Conservation (phyloP, 768 basidiomycete species). For the Tulasnella sp. region DNA sequence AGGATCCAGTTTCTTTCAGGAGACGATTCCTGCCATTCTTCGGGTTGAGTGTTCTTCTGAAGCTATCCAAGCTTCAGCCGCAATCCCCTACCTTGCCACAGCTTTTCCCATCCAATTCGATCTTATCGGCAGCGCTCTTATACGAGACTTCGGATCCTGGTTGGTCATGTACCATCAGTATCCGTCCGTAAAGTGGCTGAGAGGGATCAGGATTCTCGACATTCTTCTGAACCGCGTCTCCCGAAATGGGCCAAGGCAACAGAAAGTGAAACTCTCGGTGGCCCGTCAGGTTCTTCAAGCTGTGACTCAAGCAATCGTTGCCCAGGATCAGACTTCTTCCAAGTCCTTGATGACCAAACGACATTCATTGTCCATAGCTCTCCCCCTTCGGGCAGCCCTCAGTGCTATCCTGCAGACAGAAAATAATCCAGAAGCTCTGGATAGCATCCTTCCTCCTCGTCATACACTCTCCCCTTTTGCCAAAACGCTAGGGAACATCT, state of each 20-base stretch:
- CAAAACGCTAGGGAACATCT: too few species aligned
- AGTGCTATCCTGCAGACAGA: too few species aligned
- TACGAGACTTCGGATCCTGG: neutral
- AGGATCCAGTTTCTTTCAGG: neutral
- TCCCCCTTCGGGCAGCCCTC: too few species aligned
- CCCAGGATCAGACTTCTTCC: too few species aligned
- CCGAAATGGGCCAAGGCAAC: neutral
- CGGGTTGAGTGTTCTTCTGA: neutral
- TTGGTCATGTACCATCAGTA: neutral
- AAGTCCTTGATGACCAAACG: too few species aligned
- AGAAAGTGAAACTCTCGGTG: neutral
- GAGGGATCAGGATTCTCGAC: neutral
- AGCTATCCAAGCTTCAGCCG: neutral
- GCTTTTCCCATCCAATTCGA: neutral
- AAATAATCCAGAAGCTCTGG: too few species aligned
- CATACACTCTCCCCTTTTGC: too few species aligned
- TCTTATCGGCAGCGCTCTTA: neutral
- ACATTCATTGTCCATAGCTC: neutral
- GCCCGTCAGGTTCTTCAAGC: neutral
- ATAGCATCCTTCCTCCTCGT: too few species aligned
- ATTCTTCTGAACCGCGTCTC: neutral
- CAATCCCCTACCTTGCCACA: neutral
- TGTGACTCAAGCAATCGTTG: neutral
- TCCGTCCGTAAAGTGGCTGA: neutral
- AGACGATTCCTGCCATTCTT: neutral